phyloP scores from a whole-genome alignment of 192 early-diverging fungal genomes.

The Gamsiella multidivaricata region DNA sequence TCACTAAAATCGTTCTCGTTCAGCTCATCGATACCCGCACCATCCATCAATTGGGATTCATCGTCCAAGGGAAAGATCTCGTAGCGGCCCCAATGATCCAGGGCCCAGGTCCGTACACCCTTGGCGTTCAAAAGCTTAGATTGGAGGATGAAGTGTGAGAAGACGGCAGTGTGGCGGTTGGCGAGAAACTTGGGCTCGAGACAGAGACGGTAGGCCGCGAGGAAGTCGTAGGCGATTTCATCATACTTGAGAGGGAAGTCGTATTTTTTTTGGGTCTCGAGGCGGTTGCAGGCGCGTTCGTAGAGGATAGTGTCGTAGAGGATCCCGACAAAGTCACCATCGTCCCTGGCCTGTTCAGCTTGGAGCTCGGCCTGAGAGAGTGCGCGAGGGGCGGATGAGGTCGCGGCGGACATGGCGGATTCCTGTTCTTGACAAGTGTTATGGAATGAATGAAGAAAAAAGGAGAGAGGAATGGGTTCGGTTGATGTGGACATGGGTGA shows the following conservation, averaged over 20 bases:
- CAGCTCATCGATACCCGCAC: slow-evolving; percentile 19
- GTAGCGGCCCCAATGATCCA: slow-evolving; percentile 14
- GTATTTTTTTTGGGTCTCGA: slow-evolving; percentile 22
- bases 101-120: slow-evolving; percentile 9
- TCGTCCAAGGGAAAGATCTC: slow-evolving; percentile 25
- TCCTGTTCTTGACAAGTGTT: too few species aligned
- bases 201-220: slow-evolving; percentile 20
- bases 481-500: too few species aligned
- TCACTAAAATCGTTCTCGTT: slow-evolving; percentile 38
- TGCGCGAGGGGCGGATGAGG: background rate
- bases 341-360: background rate
- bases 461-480: too few species aligned
- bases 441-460: too few species aligned
- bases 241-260: slow-evolving; percentile 38
- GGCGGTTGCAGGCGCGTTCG: slow-evolving; percentile 35
- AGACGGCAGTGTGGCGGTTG: slow-evolving; percentile 7
- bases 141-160: slow-evolving; percentile 2
- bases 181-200: slow-evolving; percentile 27
- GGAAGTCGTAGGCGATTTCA: slow-evolving; percentile 25
- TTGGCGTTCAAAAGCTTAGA: slow-evolving; percentile 22
- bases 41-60: background rate
- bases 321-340: slow-evolving; percentile 29
- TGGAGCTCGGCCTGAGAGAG: background rate
- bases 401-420: background rate
- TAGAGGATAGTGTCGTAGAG: slow-evolving; percentile 42